Conservation (phyloP, 2,329 filamentous ascomycete genomes). For the Tolypocladium ovalisporum region DNA sequence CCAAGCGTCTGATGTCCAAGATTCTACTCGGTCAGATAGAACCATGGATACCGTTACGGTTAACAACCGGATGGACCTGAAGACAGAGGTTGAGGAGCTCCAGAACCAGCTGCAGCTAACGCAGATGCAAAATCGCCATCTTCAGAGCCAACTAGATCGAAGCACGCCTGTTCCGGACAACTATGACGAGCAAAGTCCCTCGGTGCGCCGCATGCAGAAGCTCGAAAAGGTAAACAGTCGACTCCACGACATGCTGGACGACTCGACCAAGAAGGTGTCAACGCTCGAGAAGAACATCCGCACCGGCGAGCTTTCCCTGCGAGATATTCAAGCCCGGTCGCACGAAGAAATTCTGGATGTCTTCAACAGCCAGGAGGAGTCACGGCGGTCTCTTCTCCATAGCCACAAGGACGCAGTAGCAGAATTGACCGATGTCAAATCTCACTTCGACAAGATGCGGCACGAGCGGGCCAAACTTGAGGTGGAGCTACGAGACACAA, state of each 20-base stretch:
- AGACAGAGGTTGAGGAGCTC: slow-evolving; percentile 79
- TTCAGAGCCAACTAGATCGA: slow-evolving; percentile 77
- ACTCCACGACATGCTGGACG: slow-evolving; percentile 88
- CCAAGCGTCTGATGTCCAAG: slow-evolving; percentile 50
- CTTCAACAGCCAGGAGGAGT: slow-evolving; percentile 87
- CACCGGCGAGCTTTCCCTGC: slow-evolving; percentile 76
- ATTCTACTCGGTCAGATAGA: slow-evolving; percentile 74
- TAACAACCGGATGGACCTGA: slow-evolving; percentile 84
- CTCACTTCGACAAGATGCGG: slow-evolving; percentile 76
- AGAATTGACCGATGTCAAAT: slow-evolving; percentile 78
- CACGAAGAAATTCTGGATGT: slow-evolving; percentile 91
- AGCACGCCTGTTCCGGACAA: slow-evolving; percentile 50
- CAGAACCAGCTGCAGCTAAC: slow-evolving; percentile 90
- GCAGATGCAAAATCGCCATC: slow-evolving; percentile 89
- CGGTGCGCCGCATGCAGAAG: slow-evolving; percentile 72
- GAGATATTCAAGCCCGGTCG: slow-evolving; percentile 84
- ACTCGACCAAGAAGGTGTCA: slow-evolving; percentile 87
- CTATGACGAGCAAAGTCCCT: slow-evolving; percentile 70
- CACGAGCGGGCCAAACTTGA: slow-evolving; percentile 71
- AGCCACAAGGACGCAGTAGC: slow-evolving; percentile 77
- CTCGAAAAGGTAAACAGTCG: slow-evolving; percentile 86
- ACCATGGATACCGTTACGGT: slow-evolving; percentile 72
- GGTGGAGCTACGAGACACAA: slow-evolving; percentile 75
- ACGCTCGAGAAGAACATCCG: slow-evolving; percentile 77
- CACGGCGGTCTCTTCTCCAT: slow-evolving; percentile 68